These are phyloP conservation scores for Psilocybe cubensis DNA, from an alignment of 768 basidiomycete species.

Conservation along the genomic window DNA sequence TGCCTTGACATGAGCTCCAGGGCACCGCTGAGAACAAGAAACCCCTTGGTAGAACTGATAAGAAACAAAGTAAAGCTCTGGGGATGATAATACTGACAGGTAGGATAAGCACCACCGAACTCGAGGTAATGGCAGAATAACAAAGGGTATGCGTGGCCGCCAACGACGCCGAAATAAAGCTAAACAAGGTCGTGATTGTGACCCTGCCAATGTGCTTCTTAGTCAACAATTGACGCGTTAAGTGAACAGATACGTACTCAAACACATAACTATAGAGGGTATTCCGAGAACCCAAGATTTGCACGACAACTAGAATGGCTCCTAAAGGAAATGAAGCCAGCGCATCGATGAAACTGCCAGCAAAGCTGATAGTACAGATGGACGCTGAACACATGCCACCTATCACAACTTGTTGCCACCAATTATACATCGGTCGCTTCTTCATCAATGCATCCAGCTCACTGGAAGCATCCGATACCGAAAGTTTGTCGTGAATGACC, in stretches of 20 bases:
- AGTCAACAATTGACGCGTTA: too few species aligned
- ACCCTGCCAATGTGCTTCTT: too few species aligned
- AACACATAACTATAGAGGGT: conserved; percentile 84
- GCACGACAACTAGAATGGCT: conserved; percentile 70
- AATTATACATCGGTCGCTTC: conserved; percentile 59
- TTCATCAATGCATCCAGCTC: conserved; percentile 78
- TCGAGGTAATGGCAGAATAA: conserved; percentile 79
- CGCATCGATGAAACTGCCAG: conserved; percentile 78
- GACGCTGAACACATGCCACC: conserved; percentile 79
- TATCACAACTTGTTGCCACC: conserved; percentile 65
- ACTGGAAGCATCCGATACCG: conserved; percentile 71
- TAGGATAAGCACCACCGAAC: conserved; percentile 78
- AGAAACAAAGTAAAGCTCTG: neutral
- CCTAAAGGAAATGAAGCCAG: conserved; percentile 77
- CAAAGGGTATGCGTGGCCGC: conserved; percentile 73
- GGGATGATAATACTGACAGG: conserved; percentile 50
- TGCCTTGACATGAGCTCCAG: conserved; percentile 82
- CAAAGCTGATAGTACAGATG: conserved; percentile 75
- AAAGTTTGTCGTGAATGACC: conserved; percentile 84
- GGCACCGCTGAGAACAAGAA: conserved; percentile 71
- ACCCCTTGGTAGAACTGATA: conserved; percentile 44
- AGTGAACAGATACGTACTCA: conserved; percentile 49
- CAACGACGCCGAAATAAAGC: conserved; percentile 78
- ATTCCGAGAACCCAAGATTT: conserved; percentile 71
- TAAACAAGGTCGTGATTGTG: conserved; percentile 77